Base-by-base conservation (phyloP, 345 rosid species). In the Corchorus olitorius region DNA sequence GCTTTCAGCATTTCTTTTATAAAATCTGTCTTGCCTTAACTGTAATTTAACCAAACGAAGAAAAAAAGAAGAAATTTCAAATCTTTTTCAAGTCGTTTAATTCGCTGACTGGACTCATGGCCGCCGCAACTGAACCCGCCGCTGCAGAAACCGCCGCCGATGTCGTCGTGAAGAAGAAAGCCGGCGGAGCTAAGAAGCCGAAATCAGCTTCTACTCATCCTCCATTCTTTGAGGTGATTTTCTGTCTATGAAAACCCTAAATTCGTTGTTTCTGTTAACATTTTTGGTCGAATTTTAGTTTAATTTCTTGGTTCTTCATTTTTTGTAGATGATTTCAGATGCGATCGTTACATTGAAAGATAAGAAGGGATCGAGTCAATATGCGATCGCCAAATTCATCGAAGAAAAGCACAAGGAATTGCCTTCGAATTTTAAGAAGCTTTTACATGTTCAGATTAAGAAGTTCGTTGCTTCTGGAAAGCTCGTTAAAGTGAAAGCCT, bases 361-460 rank as follows among this genome's bases (percentile, higher is more conserved):
- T 78, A 90, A 74, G 80, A 85, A 81, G 0, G 94, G 94, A 46
- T 90, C 94, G n/a, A 90, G 94, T 67, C 92, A 88, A 80, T 86
- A 85, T 54, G 94, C 94, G 41, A 88, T 90, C 52, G 45, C 89
- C 8, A 88, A 88, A 78, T 88, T 83, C 76, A 80, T 87, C 19
- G 94, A 90, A 35, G 92, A 84, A 72, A 90, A 88, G 73, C 85
- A 90, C 6, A 87, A 88, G 76, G 76, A 86, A 4, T 56, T 90
- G 19, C 92, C 94, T 0, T 2, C 86, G 1, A 83, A 76, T 75
- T 87, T 90, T 15, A 87, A 78, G 84, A 90, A 90, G 86, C 74
- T 88, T 3, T n/a, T 90, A 43, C 74, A 87, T 16, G 74, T 80
- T 56, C 87, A 88, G 63, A 65, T 86, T 78, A 90, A 83, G 86